A percentile compares a stretch with the other conserved stretches of the same genome.
phyloP scores from a whole-genome alignment of 1,284 basidiomycete genomes.

The Austroboletus novae-zelandiae region DNA sequence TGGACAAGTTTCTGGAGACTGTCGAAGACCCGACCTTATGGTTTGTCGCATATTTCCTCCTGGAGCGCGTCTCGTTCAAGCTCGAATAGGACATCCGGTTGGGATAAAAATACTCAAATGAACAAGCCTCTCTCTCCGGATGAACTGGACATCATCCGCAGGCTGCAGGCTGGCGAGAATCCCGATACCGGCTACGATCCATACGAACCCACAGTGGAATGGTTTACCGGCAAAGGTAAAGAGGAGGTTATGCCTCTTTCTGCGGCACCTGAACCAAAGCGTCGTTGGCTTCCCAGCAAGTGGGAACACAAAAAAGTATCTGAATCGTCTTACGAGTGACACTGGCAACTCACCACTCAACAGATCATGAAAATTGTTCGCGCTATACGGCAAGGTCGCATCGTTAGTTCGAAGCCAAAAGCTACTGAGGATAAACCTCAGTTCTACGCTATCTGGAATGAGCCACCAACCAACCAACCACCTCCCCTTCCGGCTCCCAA shows the following conservation, averaged over 20 bases:
- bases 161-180: constrained; percentile 88
- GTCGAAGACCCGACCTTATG: constrained; percentile 92
- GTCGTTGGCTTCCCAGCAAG: constrained; percentile 96
- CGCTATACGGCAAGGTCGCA: constrained; percentile 94
- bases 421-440: constrained; percentile 67
- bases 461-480: constrained; percentile 60
- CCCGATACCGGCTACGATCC: constrained; percentile 89
- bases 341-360: constrained; percentile 8
- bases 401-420: constrained; percentile 87
- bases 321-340: neutral
- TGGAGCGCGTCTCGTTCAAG: constrained; percentile 5
- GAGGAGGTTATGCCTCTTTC: constrained; percentile 93
- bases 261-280: constrained; percentile 92
- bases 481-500: constrained; percentile 95
- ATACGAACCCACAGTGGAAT: constrained; percentile 92
- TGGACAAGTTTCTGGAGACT: constrained; percentile 95
- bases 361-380: constrained; percentile 99
- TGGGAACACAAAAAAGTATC: constrained; percentile 98
- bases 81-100: constrained; percentile 79
- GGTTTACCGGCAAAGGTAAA: constrained; percentile 96
- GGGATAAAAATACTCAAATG: constrained; percentile 86
- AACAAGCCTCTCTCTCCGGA: constrained; percentile 87
- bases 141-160: constrained; percentile 93
- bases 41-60: constrained; percentile 42
- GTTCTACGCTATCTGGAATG: constrained; percentile 91